Percentiles rank a stretch among this genome's conserved stretches.
These are phyloP conservation scores for Trichoderma cornu-damae DNA, from an alignment of 2,329 filamentous ascomycete species.

Conservation along the genomic window DNA sequence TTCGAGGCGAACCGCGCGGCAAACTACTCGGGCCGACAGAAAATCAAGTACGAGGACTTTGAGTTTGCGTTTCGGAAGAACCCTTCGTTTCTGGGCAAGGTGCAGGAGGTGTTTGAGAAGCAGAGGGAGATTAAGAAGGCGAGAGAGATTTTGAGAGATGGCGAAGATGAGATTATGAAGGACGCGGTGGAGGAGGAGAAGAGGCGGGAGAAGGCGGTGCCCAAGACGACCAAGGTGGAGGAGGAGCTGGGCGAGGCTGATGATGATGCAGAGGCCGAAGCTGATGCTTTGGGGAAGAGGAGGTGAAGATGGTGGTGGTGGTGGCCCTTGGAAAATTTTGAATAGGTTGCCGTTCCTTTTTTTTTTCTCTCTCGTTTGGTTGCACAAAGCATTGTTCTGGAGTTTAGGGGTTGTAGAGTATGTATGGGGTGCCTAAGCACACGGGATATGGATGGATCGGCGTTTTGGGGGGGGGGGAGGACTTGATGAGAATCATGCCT, in stretches of 20 bases:
- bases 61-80: conserved; percentile 89
- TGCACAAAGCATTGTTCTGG: conserved; percentile 1
- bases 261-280: conserved; percentile 43
- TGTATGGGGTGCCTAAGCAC: background rate
- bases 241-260: conserved; percentile 50
- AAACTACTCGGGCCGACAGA: conserved; percentile 81
- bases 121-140: conserved; percentile 81
- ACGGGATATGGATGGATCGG: background rate
- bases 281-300: conserved; percentile 38
- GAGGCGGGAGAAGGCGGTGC: conserved; percentile 30
- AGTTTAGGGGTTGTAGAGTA: background rate
- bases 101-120: conserved; percentile 84
- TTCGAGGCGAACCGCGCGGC: conserved; percentile 84
- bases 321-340: background rate
- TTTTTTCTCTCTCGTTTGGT: background rate
- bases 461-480: too few relatives aligned
- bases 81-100: conserved; percentile 77
- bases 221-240: conserved; percentile 35
- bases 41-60: conserved; percentile 98
- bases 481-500: background rate
- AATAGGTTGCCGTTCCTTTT: background rate
- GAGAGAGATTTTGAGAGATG: conserved; percentile 67
- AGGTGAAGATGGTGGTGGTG: conserved; percentile 25
- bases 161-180: conserved; percentile 56
- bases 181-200: conserved; percentile 45